Conservation (phyloP, 441 rosid genomes). For the Melastoma candidum region DNA sequence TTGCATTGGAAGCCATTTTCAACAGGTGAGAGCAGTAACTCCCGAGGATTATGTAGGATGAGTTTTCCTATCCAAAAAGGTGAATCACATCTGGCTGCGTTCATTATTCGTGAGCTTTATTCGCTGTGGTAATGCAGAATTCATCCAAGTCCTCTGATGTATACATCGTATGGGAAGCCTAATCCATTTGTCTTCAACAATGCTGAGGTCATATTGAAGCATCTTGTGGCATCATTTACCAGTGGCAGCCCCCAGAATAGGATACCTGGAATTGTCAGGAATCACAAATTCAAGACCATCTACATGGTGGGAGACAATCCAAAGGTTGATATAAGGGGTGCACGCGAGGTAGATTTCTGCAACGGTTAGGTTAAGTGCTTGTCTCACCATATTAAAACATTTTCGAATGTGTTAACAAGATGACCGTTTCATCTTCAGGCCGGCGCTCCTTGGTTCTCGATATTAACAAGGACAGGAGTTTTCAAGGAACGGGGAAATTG, state of each 20-base stretch:
- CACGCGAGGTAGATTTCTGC: conserved; percentile 36
- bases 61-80: too few relatives aligned
- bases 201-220: conserved; percentile 45
- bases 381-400: too few relatives aligned
- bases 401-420: too few relatives aligned
- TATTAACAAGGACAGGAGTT: conserved; percentile 78
- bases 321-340: conserved; percentile 63
- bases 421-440: conserved; percentile 31
- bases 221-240: conserved; percentile 27
- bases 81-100: background rate
- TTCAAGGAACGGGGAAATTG: conserved; percentile 63
- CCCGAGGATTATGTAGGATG: background rate
- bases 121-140: conserved; percentile 31
- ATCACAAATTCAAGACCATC: conserved; percentile 39
- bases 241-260: background rate
- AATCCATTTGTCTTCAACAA: conserved; percentile 63
- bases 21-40: conserved; percentile 35
- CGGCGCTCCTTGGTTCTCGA: conserved; percentile 80
- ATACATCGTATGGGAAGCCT: conserved; percentile 73
- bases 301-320: conserved; percentile 91
- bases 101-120: background rate
- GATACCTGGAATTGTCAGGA: conserved; percentile 13
- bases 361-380: too few relatives aligned
- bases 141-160: conserved; percentile 35
- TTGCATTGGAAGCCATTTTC: conserved; percentile 67